Evolutionary conservation across 768 basidiomycete species (phyloP), one percentile per base, ranked within the genome.

Genomic region (Termitomyces sp.): DNA sequence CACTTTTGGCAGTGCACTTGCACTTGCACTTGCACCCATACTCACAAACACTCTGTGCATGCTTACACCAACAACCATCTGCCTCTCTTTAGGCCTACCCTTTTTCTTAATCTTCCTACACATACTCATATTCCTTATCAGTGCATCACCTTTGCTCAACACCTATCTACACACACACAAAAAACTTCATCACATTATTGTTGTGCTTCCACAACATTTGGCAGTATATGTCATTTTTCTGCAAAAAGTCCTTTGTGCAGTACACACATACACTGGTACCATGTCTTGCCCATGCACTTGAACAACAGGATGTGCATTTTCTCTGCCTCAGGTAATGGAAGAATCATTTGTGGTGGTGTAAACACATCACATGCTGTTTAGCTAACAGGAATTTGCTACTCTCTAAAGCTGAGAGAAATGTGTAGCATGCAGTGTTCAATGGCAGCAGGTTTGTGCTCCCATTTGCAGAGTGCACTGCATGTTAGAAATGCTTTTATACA

Each of bases 201-300:
- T 59, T 59, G 46, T 62, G 62, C 47, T 62, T 62, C 37, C 58
- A 3, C 24, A 51, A 59, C 62, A 62, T 62, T 34, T 62, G 62
- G 30, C 62, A 37, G 10, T 59, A 62, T 43, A 58, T 58, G 24
- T 62, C 62, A 52, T 62, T 62, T 37, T 59, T 59, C n/a, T 58
- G 26, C 5, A 46, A 49, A 42, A 62, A 62, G 27, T 62, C 58
- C 34, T 56, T 59, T 2, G 30, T 5, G 55, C 62, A 62, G 51
- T 57, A 59, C 3, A 62, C 30, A 14, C n/a, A n/a, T n/a, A n/a
- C 62, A 62, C 32, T 52, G 13, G 48, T 59, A 62, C 2, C 62
- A 46, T 5, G 62, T 62, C 34, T 62, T 62, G 3, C 62, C 58
- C 4, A 51, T 55, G 36, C 58, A 58, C 26, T 59, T 62, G 45